Evolutionary conservation across 805 yeast genomes (phyloP).

Genomic region (Kuraishia capsulata): DNA sequence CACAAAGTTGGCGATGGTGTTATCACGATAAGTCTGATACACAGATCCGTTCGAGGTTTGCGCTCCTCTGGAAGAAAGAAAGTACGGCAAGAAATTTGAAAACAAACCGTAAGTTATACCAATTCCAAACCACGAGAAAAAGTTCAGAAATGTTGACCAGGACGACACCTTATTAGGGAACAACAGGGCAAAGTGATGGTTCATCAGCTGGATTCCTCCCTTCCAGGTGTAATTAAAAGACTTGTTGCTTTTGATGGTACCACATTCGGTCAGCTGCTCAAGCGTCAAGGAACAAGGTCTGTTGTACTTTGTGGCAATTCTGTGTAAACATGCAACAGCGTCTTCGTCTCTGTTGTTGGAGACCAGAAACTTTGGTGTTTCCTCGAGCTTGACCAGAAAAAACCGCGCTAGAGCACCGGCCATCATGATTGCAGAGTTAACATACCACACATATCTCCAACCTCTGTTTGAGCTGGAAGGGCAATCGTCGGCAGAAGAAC

Average conservation of each 20-base stretch:
- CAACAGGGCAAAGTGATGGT: conserved; percentile 32
- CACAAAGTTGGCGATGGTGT: conserved; percentile 34
- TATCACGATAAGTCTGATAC: conserved; percentile 36
- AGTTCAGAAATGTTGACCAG: conserved; percentile 32
- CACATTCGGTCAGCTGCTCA: conserved; percentile 36
- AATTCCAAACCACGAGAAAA: conserved; percentile 45
- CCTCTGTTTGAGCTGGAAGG: conserved; percentile 40
- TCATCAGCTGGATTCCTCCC: conserved; percentile 18
- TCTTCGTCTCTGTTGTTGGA: conserved; percentile 42
- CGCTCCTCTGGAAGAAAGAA: conserved; percentile 41
- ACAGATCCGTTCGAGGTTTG: conserved; percentile 29
- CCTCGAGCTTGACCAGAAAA: conserved; percentile 34
- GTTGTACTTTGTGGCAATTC: conserved; percentile 36
- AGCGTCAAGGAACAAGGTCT: conserved; percentile 30
- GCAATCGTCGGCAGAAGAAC: conserved; percentile 34
- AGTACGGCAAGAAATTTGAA: conserved; percentile 44
- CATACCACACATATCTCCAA: conserved; percentile 52
- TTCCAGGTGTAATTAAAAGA: conserved; percentile 13
- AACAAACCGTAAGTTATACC: conserved; percentile 53
- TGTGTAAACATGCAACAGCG: conserved; percentile 30
- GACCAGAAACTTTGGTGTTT: conserved; percentile 47
- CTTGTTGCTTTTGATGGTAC: conserved; percentile 23
- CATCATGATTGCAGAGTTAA: conserved; percentile 43
- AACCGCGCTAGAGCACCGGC: conserved; percentile 39
- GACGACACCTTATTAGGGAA: conserved; percentile 37